Base-by-base conservation (phyloP, 345 rosid genomes). In the Eucalyptus pauciflora region DNA sequence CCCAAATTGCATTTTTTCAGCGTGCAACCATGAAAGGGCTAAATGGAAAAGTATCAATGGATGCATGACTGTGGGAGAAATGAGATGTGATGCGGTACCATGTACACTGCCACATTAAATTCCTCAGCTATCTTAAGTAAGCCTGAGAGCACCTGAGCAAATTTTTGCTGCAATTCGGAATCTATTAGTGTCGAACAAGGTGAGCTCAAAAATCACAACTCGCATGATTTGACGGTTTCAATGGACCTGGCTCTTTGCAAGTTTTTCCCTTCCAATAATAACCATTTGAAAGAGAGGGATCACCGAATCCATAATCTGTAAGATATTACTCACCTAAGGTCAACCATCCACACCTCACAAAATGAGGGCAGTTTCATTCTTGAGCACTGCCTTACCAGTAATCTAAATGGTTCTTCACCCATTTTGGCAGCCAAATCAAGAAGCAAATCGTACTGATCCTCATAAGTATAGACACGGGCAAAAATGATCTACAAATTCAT, bases 381-480 rank as follows among this genome's bases (percentile, higher is more conserved):
- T 11, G 14, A 25, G 27, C 20, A 58, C 95, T 95, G 43, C 31
- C 93, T 90, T 37, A 96, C 98, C 96, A 96, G 94, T 89, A 98
- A 94, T 89, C 94, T 94, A 89, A 95, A 97, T 87, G 99, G 99
- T 91, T 96, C 96, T 93, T 97, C 97, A 64, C 97, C 95, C 99
- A 97, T 97, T 92, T 97, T 98, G 89, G 97, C 99, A 69, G 98
- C 99, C 88, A 96, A 92, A 88, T 98, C 98, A 90, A 97, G 98
- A 88, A 97, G 99, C 90, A 98, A 93, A 92, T 96, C 94, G 93
- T 92, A 94, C 89, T 96, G 98, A 90, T 96, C 98, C 93, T 94
- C 98, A 41, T 95, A 96, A 45, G 99, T 95, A 87, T 95, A 95
- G 64, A 98, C 98, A 85, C 97, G 97, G 87, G 98, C 98, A 91